These are phyloP conservation scores for Cordyceps cicadae DNA, from an alignment of 2,329 filamentous ascomycete species.

Conservation along the genomic window DNA sequence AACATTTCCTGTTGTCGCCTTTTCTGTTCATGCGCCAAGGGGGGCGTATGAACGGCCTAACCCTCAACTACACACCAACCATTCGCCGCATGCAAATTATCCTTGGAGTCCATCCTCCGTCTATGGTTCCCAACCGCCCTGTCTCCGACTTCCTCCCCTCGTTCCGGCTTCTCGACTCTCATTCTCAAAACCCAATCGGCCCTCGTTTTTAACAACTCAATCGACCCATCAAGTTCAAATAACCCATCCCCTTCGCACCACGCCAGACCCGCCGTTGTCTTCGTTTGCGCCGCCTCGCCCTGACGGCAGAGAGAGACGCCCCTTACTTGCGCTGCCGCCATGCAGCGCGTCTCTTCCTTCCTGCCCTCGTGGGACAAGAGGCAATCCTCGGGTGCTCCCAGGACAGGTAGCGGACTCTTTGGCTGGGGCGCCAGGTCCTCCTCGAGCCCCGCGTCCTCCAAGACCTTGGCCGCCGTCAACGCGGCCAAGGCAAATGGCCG, in stretches of 20 bases:
- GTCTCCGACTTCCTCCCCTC: background rate
- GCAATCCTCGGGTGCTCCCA: conserved; percentile 24
- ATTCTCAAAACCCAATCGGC: background rate
- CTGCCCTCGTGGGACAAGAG: conserved; percentile 39
- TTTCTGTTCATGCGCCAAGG: conserved; percentile 8
- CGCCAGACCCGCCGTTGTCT: background rate
- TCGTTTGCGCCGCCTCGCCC: conserved; percentile 14
- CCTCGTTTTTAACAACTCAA: background rate
- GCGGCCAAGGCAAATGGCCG: conserved; percentile 26
- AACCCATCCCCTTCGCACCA: background rate
- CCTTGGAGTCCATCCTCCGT: background rate
- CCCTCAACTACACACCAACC: background rate
- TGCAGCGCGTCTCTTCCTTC: conserved; percentile 37
- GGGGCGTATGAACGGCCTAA: conserved; percentile 1
- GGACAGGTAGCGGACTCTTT: conserved; percentile 28
- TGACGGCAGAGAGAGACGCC: conserved; percentile 25
- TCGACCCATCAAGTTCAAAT: background rate
- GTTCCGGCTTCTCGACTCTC: background rate
- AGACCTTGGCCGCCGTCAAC: conserved; percentile 26
- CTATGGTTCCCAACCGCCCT: background rate
- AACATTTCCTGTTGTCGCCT: conserved; percentile 3
- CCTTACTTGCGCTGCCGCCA: conserved; percentile 22
- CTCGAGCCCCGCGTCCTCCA: conserved; percentile 9
- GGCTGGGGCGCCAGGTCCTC: conserved; percentile 43
- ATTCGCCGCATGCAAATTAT: background rate